Conservation (phyloP, 2,329 filamentous ascomycete species). For the Alternaria ethzedia region DNA sequence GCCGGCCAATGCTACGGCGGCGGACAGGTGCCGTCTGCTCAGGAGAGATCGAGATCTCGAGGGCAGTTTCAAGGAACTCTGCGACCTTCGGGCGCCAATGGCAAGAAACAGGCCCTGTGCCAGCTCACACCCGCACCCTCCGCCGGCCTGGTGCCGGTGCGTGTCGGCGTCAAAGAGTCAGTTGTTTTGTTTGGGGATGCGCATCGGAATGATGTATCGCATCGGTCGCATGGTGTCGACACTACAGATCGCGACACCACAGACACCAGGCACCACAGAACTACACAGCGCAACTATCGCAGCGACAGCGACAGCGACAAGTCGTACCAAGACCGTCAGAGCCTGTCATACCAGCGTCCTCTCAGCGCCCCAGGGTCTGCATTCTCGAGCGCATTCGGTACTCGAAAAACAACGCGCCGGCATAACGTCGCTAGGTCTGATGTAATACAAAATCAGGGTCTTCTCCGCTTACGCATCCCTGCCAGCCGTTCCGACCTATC, state of each 20-base stretch:
- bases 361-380: neutral
- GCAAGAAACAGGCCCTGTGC: slow-evolving; percentile 9
- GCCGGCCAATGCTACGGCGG: slow-evolving; percentile 14
- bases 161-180: neutral
- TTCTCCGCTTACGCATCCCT: slow-evolving; percentile 10
- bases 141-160: slow-evolving; percentile 1
- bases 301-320: neutral
- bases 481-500: slow-evolving; percentile 5
- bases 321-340: neutral
- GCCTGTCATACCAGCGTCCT: neutral
- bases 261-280: neutral
- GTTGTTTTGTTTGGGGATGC: slow-evolving; percentile 1
- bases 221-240: neutral
- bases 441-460: slow-evolving; percentile 36
- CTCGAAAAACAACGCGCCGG: slow-evolving; percentile 15
- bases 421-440: slow-evolving; percentile 26
- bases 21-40: slow-evolving; percentile 17
- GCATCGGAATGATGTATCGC: neutral
- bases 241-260: neutral
- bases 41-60: slow-evolving; percentile 20
- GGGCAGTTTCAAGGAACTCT: slow-evolving; percentile 1
- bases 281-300: neutral
- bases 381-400: slow-evolving; percentile 14
- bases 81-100: slow-evolving; percentile 16
- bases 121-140: slow-evolving; percentile 14